phyloP scores from a whole-genome alignment of 2,329 filamentous ascomycete species.

The Exophiala dermatitidis region DNA sequence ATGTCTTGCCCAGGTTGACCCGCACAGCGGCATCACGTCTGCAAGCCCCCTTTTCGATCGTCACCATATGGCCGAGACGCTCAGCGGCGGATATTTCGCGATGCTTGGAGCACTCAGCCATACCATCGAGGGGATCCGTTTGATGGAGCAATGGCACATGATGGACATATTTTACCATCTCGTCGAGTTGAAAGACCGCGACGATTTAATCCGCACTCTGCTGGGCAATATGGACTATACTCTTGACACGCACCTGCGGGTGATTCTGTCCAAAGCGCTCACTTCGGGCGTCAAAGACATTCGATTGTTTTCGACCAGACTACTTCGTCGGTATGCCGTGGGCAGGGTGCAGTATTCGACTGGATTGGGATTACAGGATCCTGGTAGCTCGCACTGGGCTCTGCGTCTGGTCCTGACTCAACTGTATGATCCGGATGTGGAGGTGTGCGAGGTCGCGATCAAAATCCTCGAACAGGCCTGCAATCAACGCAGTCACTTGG shows the following conservation, averaged over 20 bases:
- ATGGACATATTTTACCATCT: conserved; percentile 99
- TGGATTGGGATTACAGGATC: conserved; percentile 31
- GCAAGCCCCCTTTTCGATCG: conserved; percentile 82
- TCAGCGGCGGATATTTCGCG: conserved; percentile 88
- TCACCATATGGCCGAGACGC: conserved; percentile 74
- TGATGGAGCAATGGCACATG: conserved; percentile 94
- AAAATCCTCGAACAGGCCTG: conserved; percentile 97
- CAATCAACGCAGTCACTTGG: conserved; percentile 80
- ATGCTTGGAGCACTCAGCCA: conserved; percentile 83
- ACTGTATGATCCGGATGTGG: conserved; percentile 92
- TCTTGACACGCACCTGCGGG: conserved; percentile 77
- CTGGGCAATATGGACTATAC: conserved; percentile 90
- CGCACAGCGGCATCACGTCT: conserved; percentile 61
- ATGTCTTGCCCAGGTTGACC: conserved; percentile 89
- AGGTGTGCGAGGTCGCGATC: conserved; percentile 91
- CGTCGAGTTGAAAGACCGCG: conserved; percentile 79
- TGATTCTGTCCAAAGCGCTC: conserved; percentile 87
- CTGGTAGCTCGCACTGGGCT: conserved; percentile 81
- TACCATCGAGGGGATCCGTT: conserved; percentile 72
- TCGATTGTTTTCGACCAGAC: conserved; percentile 79
- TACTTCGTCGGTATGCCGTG: conserved; percentile 78
- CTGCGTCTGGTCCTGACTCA: conserved; percentile 96
- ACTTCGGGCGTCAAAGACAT: conserved; percentile 87
- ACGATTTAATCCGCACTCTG: conserved; percentile 82
- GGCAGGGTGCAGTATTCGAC: conserved; percentile 42